phyloP scores from a whole-genome alignment of 768 basidiomycete genomes.

The Butyriboletus loyo region DNA sequence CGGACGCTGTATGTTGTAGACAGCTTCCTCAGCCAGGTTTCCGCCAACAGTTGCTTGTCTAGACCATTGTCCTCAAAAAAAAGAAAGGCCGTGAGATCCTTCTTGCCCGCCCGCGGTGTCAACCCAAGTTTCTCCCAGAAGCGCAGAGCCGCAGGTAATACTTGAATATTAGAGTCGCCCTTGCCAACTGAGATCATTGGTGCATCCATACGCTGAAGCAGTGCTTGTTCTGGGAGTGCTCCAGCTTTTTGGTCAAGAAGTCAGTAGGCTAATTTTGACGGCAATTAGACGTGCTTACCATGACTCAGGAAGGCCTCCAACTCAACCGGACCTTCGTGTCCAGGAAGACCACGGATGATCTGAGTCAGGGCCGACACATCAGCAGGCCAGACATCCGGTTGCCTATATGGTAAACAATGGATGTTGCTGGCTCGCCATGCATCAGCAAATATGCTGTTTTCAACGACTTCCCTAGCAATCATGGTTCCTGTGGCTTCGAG shows the following conservation, averaged over 20 bases:
- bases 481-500: slow-evolving; percentile 65
- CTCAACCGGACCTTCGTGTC: slow-evolving; percentile 40
- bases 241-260: background rate
- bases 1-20: slow-evolving; percentile 58
- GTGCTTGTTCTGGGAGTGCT: slow-evolving; percentile 1
- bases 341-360: slow-evolving; percentile 31
- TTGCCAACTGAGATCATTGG: slow-evolving; percentile 68
- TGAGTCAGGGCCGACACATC: slow-evolving; percentile 52
- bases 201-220: slow-evolving; percentile 39
- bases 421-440: slow-evolving; percentile 53
- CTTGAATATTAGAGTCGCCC: slow-evolving; percentile 63
- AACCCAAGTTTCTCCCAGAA: slow-evolving; percentile 88
- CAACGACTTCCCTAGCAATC: slow-evolving; percentile 66
- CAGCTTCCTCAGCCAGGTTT: slow-evolving; percentile 57
- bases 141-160: slow-evolving; percentile 64
- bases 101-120: slow-evolving; percentile 64
- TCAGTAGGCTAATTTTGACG: background rate
- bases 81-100: slow-evolving; percentile 66
- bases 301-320: slow-evolving; percentile 44
- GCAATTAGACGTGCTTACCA: slow-evolving; percentile 23
- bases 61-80: slow-evolving; percentile 62
- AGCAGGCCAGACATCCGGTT: slow-evolving; percentile 51
- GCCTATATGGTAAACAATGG: slow-evolving; percentile 6
- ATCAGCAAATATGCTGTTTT: slow-evolving; percentile 67
- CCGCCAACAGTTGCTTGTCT: slow-evolving; percentile 46